Percentiles rank a stretch among this genome's conserved stretches.
phyloP scores from a whole-genome alignment of 345 rosid genomes.

The Mangifera indica region DNA sequence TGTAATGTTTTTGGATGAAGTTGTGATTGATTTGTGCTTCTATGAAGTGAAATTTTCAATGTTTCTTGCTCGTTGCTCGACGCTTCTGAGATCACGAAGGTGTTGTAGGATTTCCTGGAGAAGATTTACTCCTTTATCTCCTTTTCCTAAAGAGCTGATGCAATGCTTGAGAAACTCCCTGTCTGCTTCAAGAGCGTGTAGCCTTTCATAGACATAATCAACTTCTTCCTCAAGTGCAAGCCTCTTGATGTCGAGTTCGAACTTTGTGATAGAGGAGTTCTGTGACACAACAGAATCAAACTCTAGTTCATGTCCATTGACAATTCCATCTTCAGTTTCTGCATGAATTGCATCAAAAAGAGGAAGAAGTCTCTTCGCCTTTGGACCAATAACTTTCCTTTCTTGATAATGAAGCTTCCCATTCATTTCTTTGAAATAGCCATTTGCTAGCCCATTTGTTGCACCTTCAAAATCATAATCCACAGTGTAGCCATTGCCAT shows the following conservation, averaged over 20 bases:
- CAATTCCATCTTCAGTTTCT: slow-evolving; percentile 48
- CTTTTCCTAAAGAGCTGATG: slow-evolving; percentile 74
- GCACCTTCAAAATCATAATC: slow-evolving; percentile 24
- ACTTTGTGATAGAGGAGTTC: slow-evolving; percentile 28
- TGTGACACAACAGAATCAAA: slow-evolving; percentile 26
- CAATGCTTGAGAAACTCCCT: slow-evolving; percentile 89
- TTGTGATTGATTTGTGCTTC: not conserved
- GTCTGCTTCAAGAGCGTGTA: slow-evolving; percentile 89
- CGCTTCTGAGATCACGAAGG: slow-evolving; percentile 71
- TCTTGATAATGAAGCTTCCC: slow-evolving; percentile 40
- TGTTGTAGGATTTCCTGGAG: slow-evolving; percentile 83
- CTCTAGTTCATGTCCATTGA: slow-evolving; percentile 37
- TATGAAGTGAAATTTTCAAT: slow-evolving; percentile 35
- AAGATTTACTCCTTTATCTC: slow-evolving; percentile 81
- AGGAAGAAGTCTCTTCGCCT: slow-evolving; percentile 88
- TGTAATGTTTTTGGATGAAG: slow-evolving; percentile 12
- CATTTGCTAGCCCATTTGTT: slow-evolving; percentile 49
- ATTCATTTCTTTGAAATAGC: slow-evolving; percentile 54
- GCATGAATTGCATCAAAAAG: slow-evolving; percentile 65
- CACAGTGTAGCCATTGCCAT: slow-evolving; percentile 44
- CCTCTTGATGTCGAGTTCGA: slow-evolving; percentile 35
- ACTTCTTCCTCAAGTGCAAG: slow-evolving; percentile 66
- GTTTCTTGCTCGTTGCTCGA: slow-evolving; percentile 51
- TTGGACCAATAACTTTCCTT: slow-evolving; percentile 39
- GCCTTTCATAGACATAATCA: slow-evolving; percentile 79